Evolutionary conservation across 805 yeast species (phyloP).

Genomic region (Cyberlindnera subsufficiens): DNA sequence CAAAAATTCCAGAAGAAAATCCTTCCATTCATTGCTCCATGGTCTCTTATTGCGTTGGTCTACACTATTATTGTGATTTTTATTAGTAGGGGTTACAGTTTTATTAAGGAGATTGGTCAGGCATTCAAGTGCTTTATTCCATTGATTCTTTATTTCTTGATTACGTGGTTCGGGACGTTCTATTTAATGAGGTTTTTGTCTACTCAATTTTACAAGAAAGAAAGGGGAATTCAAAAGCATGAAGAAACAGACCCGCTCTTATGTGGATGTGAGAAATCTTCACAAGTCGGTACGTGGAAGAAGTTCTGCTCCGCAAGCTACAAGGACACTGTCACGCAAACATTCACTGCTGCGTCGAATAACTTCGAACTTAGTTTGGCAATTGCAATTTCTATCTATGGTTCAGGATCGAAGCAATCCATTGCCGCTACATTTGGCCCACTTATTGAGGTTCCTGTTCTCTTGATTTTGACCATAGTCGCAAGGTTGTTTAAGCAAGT

Average conservation of each 20-base stretch:
- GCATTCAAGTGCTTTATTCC: slow-evolving; percentile 49
- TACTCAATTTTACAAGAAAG: slow-evolving; percentile 5
- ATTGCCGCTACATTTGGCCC: slow-evolving; percentile 60
- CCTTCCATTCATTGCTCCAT: slow-evolving; percentile 39
- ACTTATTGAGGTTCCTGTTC: slow-evolving; percentile 50
- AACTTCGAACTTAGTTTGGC: slow-evolving; percentile 54
- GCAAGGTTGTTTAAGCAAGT: slow-evolving; percentile 23
- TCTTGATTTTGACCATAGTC: slow-evolving; percentile 32
- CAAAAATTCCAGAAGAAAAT: slow-evolving; percentile 29
- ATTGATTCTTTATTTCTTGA: slow-evolving; percentile 38
- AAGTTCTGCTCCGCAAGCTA: slow-evolving; percentile 34
- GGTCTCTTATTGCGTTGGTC: slow-evolving; percentile 45
- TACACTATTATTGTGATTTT: slow-evolving; percentile 48
- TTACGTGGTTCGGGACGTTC: slow-evolving; percentile 42
- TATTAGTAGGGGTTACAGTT: slow-evolving; percentile 42
- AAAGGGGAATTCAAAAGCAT: neutral
- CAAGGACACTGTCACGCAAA: slow-evolving; percentile 39
- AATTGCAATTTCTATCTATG: slow-evolving; percentile 46
- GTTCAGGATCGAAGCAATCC: slow-evolving; percentile 44
- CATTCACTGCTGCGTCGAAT: slow-evolving; percentile 53
- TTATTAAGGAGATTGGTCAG: slow-evolving; percentile 40
- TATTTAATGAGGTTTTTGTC: slow-evolving; percentile 29
- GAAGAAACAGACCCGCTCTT: slow-evolving; percentile 4
- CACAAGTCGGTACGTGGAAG: neutral
- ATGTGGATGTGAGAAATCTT: slow-evolving; percentile 36